phyloP scores from a whole-genome alignment of 2,329 filamentous ascomycete genomes.

The Botrytis pseudocinerea region DNA sequence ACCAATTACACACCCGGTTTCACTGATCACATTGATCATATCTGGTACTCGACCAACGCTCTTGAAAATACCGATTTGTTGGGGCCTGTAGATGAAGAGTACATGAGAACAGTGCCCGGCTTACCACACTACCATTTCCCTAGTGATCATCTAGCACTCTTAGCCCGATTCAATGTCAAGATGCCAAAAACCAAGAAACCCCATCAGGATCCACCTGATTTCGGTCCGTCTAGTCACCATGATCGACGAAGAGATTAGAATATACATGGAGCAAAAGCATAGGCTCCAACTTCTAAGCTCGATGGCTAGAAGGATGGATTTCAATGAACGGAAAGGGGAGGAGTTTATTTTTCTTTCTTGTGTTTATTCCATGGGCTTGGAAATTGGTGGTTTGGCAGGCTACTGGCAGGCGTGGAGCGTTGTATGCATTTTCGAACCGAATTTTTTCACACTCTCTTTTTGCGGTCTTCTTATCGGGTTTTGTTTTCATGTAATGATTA shows the following conservation, averaged over 20 bases:
- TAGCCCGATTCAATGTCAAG: slow-evolving; percentile 70
- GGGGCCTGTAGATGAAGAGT: slow-evolving; percentile 69
- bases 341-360: slow-evolving; percentile 24
- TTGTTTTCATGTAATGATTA: slow-evolving; percentile 25
- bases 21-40: slow-evolving; percentile 89
- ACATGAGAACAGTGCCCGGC: slow-evolving; percentile 68
- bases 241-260: slow-evolving; percentile 30
- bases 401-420: slow-evolving; percentile 24
- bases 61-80: slow-evolving; percentile 66
- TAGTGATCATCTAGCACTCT: slow-evolving; percentile 69
- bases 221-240: slow-evolving; percentile 37
- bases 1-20: slow-evolving; percentile 98
- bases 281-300: slow-evolving; percentile 12
- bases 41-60: slow-evolving; percentile 89
- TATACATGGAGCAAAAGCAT: slow-evolving; percentile 5
- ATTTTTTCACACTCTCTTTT: slow-evolving; percentile 21
- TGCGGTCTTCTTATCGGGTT: slow-evolving; percentile 17
- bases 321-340: slow-evolving; percentile 19
- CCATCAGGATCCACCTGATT: slow-evolving; percentile 38
- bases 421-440: slow-evolving; percentile 24
- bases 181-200: slow-evolving; percentile 51
- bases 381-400: slow-evolving; percentile 24
- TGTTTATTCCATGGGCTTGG: slow-evolving; percentile 26
- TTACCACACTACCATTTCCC: slow-evolving; percentile 77
- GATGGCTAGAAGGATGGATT: slow-evolving; percentile 7